These are phyloP conservation scores for Digitaria exilis DNA, from an alignment of 202 grass and related monocot genomes.

Conservation along the genomic window DNA sequence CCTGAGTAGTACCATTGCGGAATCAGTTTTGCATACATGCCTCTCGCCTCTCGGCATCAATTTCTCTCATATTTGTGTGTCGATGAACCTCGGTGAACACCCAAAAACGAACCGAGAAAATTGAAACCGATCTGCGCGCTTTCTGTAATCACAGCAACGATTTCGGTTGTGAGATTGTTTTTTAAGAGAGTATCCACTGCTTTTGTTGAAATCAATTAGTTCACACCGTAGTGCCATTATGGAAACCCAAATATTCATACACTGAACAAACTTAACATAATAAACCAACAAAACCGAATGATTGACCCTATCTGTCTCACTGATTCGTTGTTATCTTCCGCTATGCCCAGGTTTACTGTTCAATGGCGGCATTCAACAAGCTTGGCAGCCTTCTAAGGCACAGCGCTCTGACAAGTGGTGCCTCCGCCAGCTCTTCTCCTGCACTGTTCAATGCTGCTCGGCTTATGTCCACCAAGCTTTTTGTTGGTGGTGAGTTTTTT, in stretches of 20 bases:
- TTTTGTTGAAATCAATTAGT: background rate
- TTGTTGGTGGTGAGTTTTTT: constrained; percentile 67
- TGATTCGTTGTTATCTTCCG: background rate
- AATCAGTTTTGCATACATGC: no score
- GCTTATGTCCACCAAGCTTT: constrained; percentile 81
- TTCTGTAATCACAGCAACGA: background rate
- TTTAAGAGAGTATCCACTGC: background rate
- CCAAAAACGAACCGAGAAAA: background rate
- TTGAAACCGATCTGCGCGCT: background rate
- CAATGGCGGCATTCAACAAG: constrained; percentile 83
- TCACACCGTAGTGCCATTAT: background rate
- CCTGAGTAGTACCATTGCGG: background rate
- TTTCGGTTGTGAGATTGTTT: background rate
- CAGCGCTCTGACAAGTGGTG: constrained; percentile 34
- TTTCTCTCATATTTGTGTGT: background rate
- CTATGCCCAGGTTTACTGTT: constrained; percentile 28
- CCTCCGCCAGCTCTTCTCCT: constrained; percentile 12
- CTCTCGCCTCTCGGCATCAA: background rate
- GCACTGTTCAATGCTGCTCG: constrained; percentile 59
- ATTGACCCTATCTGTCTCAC: background rate
- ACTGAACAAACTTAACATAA: background rate
- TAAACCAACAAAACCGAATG: background rate
- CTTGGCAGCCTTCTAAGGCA: constrained; percentile 69
- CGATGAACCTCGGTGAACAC: background rate
- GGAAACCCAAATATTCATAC: background rate